Evolutionary conservation across 2,329 filamentous ascomycete species (phyloP).

Genomic region (Capronia americana): DNA sequence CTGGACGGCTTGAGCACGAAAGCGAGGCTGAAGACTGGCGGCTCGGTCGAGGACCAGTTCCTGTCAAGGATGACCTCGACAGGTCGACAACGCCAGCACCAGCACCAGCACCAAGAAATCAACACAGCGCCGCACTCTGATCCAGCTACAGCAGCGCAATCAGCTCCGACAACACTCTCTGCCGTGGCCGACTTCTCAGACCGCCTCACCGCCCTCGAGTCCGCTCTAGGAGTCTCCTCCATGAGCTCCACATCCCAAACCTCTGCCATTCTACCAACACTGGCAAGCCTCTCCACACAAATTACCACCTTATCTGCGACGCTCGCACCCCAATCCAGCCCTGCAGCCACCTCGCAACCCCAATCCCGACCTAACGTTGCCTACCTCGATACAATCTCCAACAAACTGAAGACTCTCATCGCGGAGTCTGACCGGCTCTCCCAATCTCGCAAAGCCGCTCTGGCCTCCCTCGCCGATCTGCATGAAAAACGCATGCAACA

Average conservation of each 20-base stretch:
- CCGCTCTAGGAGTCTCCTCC: slow-evolving; percentile 77
- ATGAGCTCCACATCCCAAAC: slow-evolving; percentile 60
- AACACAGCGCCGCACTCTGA: background rate
- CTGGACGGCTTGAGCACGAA: slow-evolving; percentile 58
- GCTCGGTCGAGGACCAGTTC: slow-evolving; percentile 35
- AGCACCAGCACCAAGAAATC: slow-evolving; percentile 1
- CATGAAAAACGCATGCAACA: slow-evolving; percentile 48
- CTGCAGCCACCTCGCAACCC: slow-evolving; percentile 12
- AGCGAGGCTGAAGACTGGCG: slow-evolving; percentile 18
- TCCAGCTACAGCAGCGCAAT: slow-evolving; percentile 40
- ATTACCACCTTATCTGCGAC: slow-evolving; percentile 71
- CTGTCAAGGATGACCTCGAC: slow-evolving; percentile 26
- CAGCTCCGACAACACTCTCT: slow-evolving; percentile 65
- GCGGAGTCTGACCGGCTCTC: slow-evolving; percentile 53
- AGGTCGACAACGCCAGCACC: slow-evolving; percentile 4
- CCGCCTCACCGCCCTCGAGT: slow-evolving; percentile 78
- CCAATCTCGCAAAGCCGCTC: slow-evolving; percentile 51
- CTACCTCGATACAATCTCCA: slow-evolving; percentile 52
- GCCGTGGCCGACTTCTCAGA: slow-evolving; percentile 86
- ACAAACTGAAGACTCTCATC: slow-evolving; percentile 52
- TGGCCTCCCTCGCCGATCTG: slow-evolving; percentile 51
- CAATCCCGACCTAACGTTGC: slow-evolving; percentile 45
- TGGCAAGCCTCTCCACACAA: slow-evolving; percentile 81
- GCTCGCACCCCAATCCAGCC: slow-evolving; percentile 45
- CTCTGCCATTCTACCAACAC: slow-evolving; percentile 76